A percentile compares a stretch with the other conserved stretches of the same genome.
phyloP scores from a whole-genome alignment of 345 rosid genomes.

The Rhodamnia argentea region DNA sequence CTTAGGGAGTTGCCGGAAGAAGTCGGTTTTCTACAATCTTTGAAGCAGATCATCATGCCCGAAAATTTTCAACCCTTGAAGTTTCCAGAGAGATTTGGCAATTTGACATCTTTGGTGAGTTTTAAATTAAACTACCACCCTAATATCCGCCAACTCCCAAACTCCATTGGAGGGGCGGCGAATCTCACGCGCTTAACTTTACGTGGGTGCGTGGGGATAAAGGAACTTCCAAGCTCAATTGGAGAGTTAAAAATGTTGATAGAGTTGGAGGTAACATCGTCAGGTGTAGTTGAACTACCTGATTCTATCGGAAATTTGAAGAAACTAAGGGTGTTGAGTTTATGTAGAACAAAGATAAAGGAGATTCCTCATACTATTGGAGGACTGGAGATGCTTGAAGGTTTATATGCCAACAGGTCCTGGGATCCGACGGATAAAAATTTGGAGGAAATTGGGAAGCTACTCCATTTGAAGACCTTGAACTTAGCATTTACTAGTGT shows the following conservation, averaged over 20 bases:
- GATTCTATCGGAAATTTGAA: background rate
- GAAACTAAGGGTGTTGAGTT: background rate
- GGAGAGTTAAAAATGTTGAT: background rate
- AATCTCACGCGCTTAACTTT: background rate
- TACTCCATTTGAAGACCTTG: background rate
- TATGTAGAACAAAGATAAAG: background rate
- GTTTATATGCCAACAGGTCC: background rate
- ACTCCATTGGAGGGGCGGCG: background rate
- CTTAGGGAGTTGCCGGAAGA: background rate
- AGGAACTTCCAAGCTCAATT: background rate
- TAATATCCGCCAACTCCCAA: background rate
- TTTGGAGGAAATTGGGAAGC: background rate
- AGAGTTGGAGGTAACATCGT: background rate
- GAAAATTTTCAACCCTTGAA: background rate
- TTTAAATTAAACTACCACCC: background rate
- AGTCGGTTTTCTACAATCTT: background rate
- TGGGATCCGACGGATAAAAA: background rate
- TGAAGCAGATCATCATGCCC: background rate
- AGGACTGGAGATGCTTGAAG: background rate
- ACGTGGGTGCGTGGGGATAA: background rate
- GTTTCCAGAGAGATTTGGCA: background rate
- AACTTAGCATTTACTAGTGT: background rate
- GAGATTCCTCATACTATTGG: background rate
- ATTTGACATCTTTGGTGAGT: background rate
- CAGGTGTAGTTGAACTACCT: background rate